Evolutionary conservation across 2,329 filamentous ascomycete genomes (phyloP), one percentile per base, ranked within the genome.

Genomic region (Orbilia quercus): DNA sequence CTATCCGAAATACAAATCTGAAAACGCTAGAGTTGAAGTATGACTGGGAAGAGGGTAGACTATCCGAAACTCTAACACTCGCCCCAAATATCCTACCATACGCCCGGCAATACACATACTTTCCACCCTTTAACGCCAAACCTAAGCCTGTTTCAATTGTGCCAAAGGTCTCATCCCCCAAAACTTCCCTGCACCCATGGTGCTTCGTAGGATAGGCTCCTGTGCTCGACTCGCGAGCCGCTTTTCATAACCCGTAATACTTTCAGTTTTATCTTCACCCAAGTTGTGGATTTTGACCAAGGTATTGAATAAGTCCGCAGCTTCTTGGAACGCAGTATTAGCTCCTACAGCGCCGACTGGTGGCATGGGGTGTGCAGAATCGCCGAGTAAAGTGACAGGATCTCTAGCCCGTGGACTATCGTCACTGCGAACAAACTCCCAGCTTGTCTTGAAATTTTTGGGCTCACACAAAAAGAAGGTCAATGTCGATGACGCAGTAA

Each of bases 351-450:
- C 62, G 16, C 62, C 62, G 4, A 65, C 51, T 0, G 62, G 62
- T 23, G 62, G 62, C 62, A 65, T 65, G 3, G 62, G 62, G 31
- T 65, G 62, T 0, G 62, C 62, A 11, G 62, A 38, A 18, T 65
- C 62, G 1, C 53, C 62, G n/a, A 65, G n/a, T 0, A 65, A 18
- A 5, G 51, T 47, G 12, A 65, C 51, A 4, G 62, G 50, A n/a
- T 65, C 25, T 7, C 25, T 31, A 1, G 58, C 23, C 16, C 36
- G 48, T 2, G 50, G 6, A 23, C 31, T 54, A 2, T n/a, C n/a
- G 12, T 63, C 58, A 7, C n/a, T 18, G 23, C 62, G 50, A 14
- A 57, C 12, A 6, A 11, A 9, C 3, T 48, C 50, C 62, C 62
- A 65, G n/a, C 53, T 65, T 5, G 62, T 25, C 14, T 48, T 65